Conservation (phyloP, 73 alveolate genomes). For the Diophrys appendiculata region DNA sequence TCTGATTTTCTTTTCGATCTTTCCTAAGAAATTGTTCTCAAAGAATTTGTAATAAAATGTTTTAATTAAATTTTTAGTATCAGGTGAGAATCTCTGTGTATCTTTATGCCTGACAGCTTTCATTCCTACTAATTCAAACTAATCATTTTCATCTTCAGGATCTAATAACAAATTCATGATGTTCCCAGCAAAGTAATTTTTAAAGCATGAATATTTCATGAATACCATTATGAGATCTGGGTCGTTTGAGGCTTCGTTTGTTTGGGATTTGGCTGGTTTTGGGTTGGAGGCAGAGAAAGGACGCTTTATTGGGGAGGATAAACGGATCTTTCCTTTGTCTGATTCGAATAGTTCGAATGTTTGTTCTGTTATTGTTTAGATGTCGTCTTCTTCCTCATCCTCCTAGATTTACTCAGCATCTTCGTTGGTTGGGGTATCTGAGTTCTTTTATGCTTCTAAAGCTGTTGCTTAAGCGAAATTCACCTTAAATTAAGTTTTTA, state of each 20-base stretch:
- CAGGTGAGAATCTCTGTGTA: constrained; percentile 8
- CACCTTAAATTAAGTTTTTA: neutral
- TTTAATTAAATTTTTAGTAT: constrained; percentile 9
- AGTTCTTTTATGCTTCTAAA: neutral
- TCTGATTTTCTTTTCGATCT: constrained; percentile 14
- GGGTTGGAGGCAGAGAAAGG: neutral
- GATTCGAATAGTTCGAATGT: constrained; percentile 19
- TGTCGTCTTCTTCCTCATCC: constrained; percentile 5
- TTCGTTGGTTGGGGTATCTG: neutral
- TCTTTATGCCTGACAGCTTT: constrained; percentile 4
- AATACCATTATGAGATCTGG: constrained; percentile 10
- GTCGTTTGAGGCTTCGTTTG: neutral
- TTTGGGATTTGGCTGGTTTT: neutral
- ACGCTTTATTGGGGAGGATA: constrained; percentile 9
- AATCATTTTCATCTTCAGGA: neutral
- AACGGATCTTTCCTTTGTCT: neutral
- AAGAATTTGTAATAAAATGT: constrained; percentile 31
- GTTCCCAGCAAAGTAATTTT: constrained; percentile 3
- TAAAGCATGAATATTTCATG: constrained; percentile 30
- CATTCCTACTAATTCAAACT: constrained; percentile 30
- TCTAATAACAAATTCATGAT: neutral
- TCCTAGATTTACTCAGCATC: too few species aligned
- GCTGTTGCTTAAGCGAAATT: neutral
- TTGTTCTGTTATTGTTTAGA: neutral
- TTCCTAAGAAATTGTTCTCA: constrained; percentile 12